Percentiles rank a stretch among this genome's conserved stretches.
Conservation (phyloP, 2,329 filamentous ascomycete species). For the Colletotrichum musicola region DNA sequence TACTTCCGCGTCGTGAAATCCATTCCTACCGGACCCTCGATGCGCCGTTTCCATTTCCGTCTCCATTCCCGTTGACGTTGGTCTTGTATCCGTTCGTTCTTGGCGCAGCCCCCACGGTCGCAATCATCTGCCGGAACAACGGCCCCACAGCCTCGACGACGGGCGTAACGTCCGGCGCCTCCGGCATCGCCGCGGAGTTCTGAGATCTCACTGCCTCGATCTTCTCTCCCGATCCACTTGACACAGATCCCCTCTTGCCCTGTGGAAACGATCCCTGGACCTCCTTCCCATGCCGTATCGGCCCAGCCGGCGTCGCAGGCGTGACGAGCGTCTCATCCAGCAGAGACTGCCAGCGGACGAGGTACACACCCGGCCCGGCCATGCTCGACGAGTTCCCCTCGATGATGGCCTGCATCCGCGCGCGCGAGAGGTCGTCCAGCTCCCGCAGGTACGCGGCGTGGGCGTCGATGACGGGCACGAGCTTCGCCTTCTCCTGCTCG, state of each 20-base stretch:
- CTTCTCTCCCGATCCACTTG: slow-evolving; percentile 43
- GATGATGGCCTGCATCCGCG: slow-evolving; percentile 70
- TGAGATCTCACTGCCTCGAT: slow-evolving; percentile 45
- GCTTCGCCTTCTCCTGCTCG: slow-evolving; percentile 54
- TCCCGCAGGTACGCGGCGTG: slow-evolving; percentile 71
- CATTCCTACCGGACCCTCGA: not conserved
- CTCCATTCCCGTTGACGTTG: not conserved
- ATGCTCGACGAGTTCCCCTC: slow-evolving; percentile 50
- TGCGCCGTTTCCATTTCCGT: not conserved
- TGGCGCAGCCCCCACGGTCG: not conserved
- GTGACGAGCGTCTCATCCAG: slow-evolving; percentile 79
- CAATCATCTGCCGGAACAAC: slow-evolving; percentile 53
- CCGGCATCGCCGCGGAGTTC: slow-evolving; percentile 45
- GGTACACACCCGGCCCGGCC: slow-evolving; percentile 78
- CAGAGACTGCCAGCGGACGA: slow-evolving; percentile 78
- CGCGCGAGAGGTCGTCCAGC: slow-evolving; percentile 65
- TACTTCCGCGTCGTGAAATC: no score
- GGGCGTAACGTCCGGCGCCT: slow-evolving; percentile 56
- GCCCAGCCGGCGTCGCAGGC: slow-evolving; percentile 65
- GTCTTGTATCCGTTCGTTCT: not conserved
- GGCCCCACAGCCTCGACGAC: slow-evolving; percentile 56
- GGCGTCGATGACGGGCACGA: slow-evolving; percentile 67
- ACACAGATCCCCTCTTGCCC: slow-evolving; percentile 57
- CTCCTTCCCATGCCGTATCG: slow-evolving; percentile 65
- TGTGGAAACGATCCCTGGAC: slow-evolving; percentile 58